Evolutionary conservation across 495 filamentous ascomycete genomes (phyloP), one percentile per base, ranked within the genome.

Genomic region (Arthonia radiata): DNA sequence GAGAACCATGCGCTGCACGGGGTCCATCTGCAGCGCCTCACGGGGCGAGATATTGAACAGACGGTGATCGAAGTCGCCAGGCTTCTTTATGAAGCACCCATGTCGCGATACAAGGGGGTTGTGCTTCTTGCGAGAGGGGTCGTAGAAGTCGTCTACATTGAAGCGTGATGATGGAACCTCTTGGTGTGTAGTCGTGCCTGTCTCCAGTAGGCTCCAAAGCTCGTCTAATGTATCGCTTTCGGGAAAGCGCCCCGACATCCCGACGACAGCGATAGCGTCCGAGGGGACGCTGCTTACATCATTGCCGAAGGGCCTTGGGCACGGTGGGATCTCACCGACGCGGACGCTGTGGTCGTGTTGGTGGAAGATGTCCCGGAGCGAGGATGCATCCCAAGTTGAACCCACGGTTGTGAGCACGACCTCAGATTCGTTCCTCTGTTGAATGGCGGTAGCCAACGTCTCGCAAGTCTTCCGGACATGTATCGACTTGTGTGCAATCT

Each of bases 121-220:
- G 27, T 38, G 44, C 17, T 24, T 36, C 17, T 56, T 50, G 4
- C 54, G 55, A 6, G 38, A 38, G 0, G 48, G 44, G 37, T 62
- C 55, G 18, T 28, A 43, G 28, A 60, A 53, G 0, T 46, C 40
- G 0, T 52, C 36, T 2, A 53, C 17, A 29, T 60, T 49, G 16
- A 54, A 62, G 11, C 56, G 42, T 29, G 53, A 48, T 0, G 35
- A 26, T 0, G 56, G 56, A 0, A 61, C 40, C 25, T 27, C 35
- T 4, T 25, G 33, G 14, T 47, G 41, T 2, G 47, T 40, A 33
- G 59, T 53, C 0, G 37, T 37, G 0, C 54, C 53, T 3, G 48
- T 26, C 13, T 52, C 36, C 3, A 61, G 23, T 5, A 46, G 18
- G 5, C 37, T 28, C 43, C 43, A 46, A 25, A 43, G 40, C 15